Base-by-base conservation (phyloP, 1,284 basidiomycete species). In the Wolfiporia cocos region DNA sequence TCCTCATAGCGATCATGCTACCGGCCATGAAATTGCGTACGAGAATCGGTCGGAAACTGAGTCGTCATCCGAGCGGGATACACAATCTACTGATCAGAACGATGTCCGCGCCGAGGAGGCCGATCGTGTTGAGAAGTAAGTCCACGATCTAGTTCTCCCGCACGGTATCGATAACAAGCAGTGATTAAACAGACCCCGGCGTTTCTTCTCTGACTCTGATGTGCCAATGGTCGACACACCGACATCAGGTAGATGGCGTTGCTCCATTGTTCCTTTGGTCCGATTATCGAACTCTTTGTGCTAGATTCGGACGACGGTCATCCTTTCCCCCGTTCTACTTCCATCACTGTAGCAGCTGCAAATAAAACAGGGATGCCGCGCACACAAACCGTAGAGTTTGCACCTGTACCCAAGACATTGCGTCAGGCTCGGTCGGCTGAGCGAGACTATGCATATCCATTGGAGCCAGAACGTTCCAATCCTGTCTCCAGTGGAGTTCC, bases 321-420 rank as follows among this genome's bases (percentile, higher is more conserved):
- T 10, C 30, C 30, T 5, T 31, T 39, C 10, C 37, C 37, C 10
- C 42, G 42, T 4, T 44, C 42, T 10, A 22, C 19, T 15, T 34
- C 42, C 15, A 39, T 44, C 26, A 39, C 24, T 11, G 22, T 39
- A 28, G 14, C 9, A 12, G 42, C 42, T 4, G 21, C 42, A 30
- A n/a, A n/a, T 36, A 37, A 5, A 37, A 30, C 17, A 21, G 42
- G 24, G 17, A 33, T 3, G 22, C 24, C 21, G 33, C 15, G 2
- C 3, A 74, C 74, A 12, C 72, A 76, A 44, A 82, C 78, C 0
- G 64, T 84, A 19, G 81, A 84, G 43, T 78, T 78, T 51, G 73
- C 71, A 4, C 63, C 70, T 15, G 44, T 43, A 37, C 53, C 53
- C 1, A 50, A 45, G 12, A 48, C 54, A 12, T 40, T 47, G 14